phyloP scores from a whole-genome alignment of 768 basidiomycete species.

The Asterophora lycoperdoides region DNA sequence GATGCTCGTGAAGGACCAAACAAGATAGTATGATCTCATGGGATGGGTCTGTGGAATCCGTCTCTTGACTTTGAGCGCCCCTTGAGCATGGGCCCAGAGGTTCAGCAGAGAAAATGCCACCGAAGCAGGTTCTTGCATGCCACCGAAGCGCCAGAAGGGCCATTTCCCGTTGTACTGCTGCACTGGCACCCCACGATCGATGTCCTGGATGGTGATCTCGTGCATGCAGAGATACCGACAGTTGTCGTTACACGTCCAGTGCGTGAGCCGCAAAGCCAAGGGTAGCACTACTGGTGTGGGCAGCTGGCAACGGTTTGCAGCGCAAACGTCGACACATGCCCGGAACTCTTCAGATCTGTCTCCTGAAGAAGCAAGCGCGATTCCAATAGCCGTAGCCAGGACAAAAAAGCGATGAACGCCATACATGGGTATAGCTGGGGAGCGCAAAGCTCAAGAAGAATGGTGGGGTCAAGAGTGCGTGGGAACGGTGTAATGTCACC shows the following conservation, averaged over 20 bases:
- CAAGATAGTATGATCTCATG: slow-evolving; percentile 62
- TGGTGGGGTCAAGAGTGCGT: neutral
- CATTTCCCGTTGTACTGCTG: slow-evolving; percentile 95
- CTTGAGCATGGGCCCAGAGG: slow-evolving; percentile 67
- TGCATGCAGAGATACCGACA: slow-evolving; percentile 93
- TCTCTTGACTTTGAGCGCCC: slow-evolving; percentile 44
- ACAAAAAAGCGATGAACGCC: slow-evolving; percentile 2
- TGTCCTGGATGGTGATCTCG: slow-evolving; percentile 55
- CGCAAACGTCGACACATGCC: slow-evolving; percentile 47
- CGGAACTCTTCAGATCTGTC: slow-evolving; percentile 54
- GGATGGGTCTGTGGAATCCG: slow-evolving; percentile 55
- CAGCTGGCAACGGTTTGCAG: slow-evolving; percentile 35
- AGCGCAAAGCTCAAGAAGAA: too few relatives aligned
- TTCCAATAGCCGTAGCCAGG: slow-evolving; percentile 1
- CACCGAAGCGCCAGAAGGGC: slow-evolving; percentile 88
- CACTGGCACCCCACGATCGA: slow-evolving; percentile 36
- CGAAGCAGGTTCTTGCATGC: slow-evolving; percentile 92
- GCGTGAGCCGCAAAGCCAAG: slow-evolving; percentile 57
- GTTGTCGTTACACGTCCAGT: slow-evolving; percentile 86
- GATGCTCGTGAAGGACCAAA: slow-evolving; percentile 66
- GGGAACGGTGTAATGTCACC: slow-evolving; percentile 1
- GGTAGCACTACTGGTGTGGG: slow-evolving; percentile 33
- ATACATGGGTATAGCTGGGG: slow-evolving; percentile 3
- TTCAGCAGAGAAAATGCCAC: slow-evolving; percentile 89
- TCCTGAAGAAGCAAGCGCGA: slow-evolving; percentile 50